Conservation (phyloP, 768 basidiomycete species). For the Mycena alexandri region DNA sequence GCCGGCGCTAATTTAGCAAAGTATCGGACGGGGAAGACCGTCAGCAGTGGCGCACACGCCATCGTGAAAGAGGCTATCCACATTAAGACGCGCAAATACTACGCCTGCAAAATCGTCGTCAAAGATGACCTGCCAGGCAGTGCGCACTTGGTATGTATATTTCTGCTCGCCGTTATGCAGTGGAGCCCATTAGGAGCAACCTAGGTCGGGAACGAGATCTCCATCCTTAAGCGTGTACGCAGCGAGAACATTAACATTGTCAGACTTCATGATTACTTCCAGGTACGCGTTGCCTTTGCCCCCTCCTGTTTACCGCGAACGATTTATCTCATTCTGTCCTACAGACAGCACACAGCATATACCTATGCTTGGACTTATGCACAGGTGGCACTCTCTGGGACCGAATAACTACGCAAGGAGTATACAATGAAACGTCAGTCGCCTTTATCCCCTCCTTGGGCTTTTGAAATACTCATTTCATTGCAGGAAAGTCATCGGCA, state of each 20-base stretch:
- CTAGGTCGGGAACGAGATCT: constrained; percentile 76
- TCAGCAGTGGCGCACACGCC: constrained; percentile 92
- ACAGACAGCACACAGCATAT: constrained; percentile 91
- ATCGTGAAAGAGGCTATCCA: constrained; percentile 96
- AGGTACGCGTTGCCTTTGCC: constrained; percentile 52
- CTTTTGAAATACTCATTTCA: neutral
- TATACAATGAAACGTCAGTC: constrained; percentile 91
- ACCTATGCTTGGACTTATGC: constrained; percentile 95
- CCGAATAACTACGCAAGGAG: constrained; percentile 95
- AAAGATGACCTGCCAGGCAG: constrained; percentile 98
- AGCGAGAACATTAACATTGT: constrained; percentile 81
- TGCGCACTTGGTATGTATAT: constrained; percentile 90
- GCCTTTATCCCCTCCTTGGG: neutral
- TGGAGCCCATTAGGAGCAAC: constrained; percentile 53
- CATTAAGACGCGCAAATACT: constrained; percentile 90
- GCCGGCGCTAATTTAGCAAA: constrained; percentile 43
- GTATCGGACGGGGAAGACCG: constrained; percentile 90
- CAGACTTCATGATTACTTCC: constrained; percentile 83
- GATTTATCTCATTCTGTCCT: neutral
- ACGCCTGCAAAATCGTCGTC: constrained; percentile 99
- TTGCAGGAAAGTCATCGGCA: constrained; percentile 84
- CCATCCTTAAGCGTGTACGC: constrained; percentile 80
- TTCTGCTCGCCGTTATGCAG: constrained; percentile 13
- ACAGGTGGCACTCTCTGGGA: constrained; percentile 97
- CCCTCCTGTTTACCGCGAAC: too few species aligned